phyloP scores from a whole-genome alignment of 2,329 filamentous ascomycete species.

The Cadophora gregata region DNA sequence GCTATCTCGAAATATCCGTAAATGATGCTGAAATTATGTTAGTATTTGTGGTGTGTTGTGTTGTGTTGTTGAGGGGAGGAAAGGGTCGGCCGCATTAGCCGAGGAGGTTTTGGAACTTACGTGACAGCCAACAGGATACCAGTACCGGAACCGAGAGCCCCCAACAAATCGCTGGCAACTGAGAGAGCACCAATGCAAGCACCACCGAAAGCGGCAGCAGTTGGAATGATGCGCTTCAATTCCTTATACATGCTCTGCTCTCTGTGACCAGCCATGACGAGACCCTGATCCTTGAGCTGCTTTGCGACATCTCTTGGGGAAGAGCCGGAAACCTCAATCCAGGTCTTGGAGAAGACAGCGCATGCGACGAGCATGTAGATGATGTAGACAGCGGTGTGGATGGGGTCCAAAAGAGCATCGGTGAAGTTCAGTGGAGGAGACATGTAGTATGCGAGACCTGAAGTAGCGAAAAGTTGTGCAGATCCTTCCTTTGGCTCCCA shows the following conservation, averaged over 20 bases:
- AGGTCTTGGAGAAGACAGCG: slow-evolving; percentile 99
- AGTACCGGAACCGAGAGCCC: slow-evolving; percentile 93
- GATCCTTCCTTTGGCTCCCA: slow-evolving; percentile 98
- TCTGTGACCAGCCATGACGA: slow-evolving; percentile 99
- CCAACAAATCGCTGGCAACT: slow-evolving; percentile 92
- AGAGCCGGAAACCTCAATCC: slow-evolving; percentile 99
- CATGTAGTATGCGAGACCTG: slow-evolving; percentile 99
- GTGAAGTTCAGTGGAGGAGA: slow-evolving; percentile 97
- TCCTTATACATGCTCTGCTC: slow-evolving; percentile 99
- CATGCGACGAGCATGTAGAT: slow-evolving; percentile 98
- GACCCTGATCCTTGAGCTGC: slow-evolving; percentile 99
- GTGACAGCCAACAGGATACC: slow-evolving; percentile 98
- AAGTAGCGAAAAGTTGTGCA: slow-evolving; percentile 90
- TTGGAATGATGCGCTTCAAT: slow-evolving; percentile 98
- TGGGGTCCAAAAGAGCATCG: slow-evolving; percentile 93
- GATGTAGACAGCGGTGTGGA: slow-evolving; percentile 95
- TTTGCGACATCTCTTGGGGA: slow-evolving; percentile 98
- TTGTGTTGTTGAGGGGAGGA: background rate
- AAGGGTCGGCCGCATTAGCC: background rate
- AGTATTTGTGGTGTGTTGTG: slow-evolving; percentile 34
- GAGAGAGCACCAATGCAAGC: slow-evolving; percentile 98
- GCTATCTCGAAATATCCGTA: slow-evolving; percentile 99
- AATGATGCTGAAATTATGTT: slow-evolving; percentile 75
- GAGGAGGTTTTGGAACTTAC: slow-evolving; percentile 64
- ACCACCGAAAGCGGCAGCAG: slow-evolving; percentile 96